A percentile compares a stretch with the other conserved stretches of the same genome.
phyloP scores from a whole-genome alignment of 2,329 filamentous ascomycete genomes.

The Leptographium radiaticola region DNA sequence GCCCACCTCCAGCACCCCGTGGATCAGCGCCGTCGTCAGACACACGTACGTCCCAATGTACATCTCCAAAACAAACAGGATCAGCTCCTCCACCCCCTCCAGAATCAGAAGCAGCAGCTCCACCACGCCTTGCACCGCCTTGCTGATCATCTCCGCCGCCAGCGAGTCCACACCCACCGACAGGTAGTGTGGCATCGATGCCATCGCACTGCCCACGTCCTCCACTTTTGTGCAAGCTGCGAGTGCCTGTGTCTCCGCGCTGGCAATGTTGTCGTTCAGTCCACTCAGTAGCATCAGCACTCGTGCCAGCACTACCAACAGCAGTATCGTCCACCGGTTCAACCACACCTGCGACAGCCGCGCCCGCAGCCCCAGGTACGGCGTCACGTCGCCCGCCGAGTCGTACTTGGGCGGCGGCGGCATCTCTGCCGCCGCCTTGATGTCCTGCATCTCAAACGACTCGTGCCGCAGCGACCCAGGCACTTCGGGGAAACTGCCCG shows the following conservation, averaged over 20 bases:
- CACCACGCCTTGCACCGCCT: slow-evolving; percentile 68
- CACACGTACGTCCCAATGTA: slow-evolving; percentile 84
- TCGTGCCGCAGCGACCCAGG: slow-evolving; percentile 18
- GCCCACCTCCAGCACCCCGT: slow-evolving; percentile 62
- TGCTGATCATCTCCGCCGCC: slow-evolving; percentile 66
- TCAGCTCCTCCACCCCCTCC: slow-evolving; percentile 72
- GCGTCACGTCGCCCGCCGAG: slow-evolving; percentile 62
- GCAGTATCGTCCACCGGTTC: slow-evolving; percentile 89
- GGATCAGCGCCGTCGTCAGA: slow-evolving; percentile 70
- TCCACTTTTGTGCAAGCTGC: slow-evolving; percentile 87
- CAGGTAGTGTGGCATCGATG: slow-evolving; percentile 95
- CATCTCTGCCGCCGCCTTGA: slow-evolving; percentile 21
- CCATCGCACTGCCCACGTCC: slow-evolving; percentile 86
- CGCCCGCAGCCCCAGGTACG: slow-evolving; percentile 81
- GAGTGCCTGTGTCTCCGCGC: slow-evolving; percentile 69
- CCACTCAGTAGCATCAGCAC: slow-evolving; percentile 63
- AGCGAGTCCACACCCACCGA: slow-evolving; percentile 79
- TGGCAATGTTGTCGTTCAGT: slow-evolving; percentile 60
- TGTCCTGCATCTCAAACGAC: slow-evolving; percentile 21
- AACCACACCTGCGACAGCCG: slow-evolving; percentile 94
- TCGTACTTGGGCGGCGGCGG: slow-evolving; percentile 22
- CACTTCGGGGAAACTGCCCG: slow-evolving; percentile 16
- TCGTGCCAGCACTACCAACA: slow-evolving; percentile 73
- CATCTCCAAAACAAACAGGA: slow-evolving; percentile 87
- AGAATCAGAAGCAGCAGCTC: slow-evolving; percentile 65